These are phyloP conservation scores for Quercus parvula DNA, from an alignment of 306 rosid species.

Conservation along the genomic window DNA sequence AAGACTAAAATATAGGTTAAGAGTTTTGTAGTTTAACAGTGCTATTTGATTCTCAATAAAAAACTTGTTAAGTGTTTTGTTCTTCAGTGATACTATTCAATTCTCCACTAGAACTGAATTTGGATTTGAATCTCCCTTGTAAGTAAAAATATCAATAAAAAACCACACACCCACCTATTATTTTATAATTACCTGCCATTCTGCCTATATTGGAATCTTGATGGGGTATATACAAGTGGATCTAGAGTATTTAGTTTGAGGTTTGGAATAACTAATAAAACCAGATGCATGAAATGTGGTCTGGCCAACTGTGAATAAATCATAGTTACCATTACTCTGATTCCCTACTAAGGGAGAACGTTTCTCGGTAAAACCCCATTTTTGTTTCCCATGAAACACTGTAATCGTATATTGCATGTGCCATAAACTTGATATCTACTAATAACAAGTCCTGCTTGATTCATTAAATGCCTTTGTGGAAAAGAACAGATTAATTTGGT, in stretches of 20 bases:
- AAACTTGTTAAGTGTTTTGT: no score
- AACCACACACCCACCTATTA: neutral
- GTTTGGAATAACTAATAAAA: neutral
- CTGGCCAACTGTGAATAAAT: neutral
- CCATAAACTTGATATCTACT: neutral
- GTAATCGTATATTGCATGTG: neutral
- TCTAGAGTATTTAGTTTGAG: neutral
- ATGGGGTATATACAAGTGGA: neutral
- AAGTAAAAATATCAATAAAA: no score
- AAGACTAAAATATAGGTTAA: no score
- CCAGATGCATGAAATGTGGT: neutral
- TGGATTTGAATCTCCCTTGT: no score
- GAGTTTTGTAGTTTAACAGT: no score
- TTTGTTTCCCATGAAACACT: neutral
- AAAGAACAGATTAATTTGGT: neutral
- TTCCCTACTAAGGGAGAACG: neutral
- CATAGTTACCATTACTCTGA: neutral
- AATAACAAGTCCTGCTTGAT: neutral
- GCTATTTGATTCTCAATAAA: no score
- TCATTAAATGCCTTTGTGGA: neutral
- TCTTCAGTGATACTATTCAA: no score
- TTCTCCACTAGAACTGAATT: no score
- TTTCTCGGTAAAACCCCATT: neutral
- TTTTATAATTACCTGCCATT: no score
- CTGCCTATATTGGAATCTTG: no score